Percentiles rank a stretch among this genome's conserved stretches.
phyloP scores from a whole-genome alignment of 2,329 filamentous ascomycete species.

The Paradendryphiella salina region DNA sequence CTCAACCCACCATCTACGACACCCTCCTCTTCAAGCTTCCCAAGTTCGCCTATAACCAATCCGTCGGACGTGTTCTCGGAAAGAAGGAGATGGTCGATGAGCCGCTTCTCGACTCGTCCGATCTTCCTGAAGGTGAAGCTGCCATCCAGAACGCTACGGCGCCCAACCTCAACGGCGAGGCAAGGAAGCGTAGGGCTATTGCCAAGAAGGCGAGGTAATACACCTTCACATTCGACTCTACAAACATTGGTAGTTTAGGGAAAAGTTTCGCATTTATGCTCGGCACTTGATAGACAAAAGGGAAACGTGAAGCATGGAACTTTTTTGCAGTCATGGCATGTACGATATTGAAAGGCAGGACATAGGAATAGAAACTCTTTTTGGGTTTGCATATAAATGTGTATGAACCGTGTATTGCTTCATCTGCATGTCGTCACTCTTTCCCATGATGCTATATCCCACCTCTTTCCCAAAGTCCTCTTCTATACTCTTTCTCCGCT shows the following conservation, averaged over 20 bases:
- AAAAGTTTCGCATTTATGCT: slow-evolving; percentile 4
- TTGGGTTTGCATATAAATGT: no score
- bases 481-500: background rate
- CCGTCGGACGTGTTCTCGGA: slow-evolving; percentile 50
- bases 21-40: slow-evolving; percentile 83
- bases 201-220: slow-evolving; percentile 31
- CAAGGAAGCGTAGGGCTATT: slow-evolving; percentile 47
- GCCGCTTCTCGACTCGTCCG: slow-evolving; percentile 41
- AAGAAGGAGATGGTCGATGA: slow-evolving; percentile 46
- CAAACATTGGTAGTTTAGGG: background rate
- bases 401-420: background rate
- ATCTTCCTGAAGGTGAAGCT: slow-evolving; percentile 46
- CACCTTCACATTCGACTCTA: background rate
- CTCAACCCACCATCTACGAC: slow-evolving; percentile 73
- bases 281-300: slow-evolving; percentile 3
- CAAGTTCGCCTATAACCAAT: slow-evolving; percentile 66
- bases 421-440: background rate
- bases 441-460: no score
- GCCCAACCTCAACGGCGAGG: slow-evolving; percentile 52
- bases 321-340: background rate
- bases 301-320: background rate
- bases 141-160: slow-evolving; percentile 50
- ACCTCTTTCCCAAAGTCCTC: background rate
- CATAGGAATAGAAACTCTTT: background rate
- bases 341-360: slow-evolving; percentile 3